These are phyloP conservation scores for Arachnomyces sp. DNA, from an alignment of 2,329 filamentous ascomycete genomes.

Conservation along the genomic window DNA sequence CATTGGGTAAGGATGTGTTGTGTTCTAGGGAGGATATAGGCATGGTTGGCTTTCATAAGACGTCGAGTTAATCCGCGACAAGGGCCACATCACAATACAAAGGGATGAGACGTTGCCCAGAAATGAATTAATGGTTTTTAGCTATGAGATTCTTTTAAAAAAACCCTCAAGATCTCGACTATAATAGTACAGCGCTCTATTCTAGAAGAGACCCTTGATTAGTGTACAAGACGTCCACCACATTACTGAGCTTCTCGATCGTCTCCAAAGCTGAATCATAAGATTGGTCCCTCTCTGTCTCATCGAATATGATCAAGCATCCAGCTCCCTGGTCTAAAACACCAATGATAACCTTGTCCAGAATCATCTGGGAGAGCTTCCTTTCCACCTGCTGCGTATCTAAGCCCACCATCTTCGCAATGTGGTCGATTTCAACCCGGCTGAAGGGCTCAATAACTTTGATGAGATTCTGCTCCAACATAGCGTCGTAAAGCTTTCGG, in stretches of 20 bases:
- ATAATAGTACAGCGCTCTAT: slow-evolving; percentile 38
- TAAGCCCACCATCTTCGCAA: slow-evolving; percentile 94
- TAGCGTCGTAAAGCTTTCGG: slow-evolving; percentile 89
- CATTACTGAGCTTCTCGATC: slow-evolving; percentile 92
- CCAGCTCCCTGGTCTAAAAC: slow-evolving; percentile 96
- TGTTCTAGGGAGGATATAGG: too few relatives aligned
- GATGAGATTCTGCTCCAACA: slow-evolving; percentile 98
- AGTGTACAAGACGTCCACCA: slow-evolving; percentile 94
- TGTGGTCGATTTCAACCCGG: slow-evolving; percentile 90
- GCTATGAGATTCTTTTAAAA: too few relatives aligned
- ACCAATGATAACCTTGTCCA: slow-evolving; percentile 97
- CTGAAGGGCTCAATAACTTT: slow-evolving; percentile 99
- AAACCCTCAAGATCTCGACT: too few relatives aligned
- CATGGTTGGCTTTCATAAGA: too few relatives aligned
- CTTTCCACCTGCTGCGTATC: slow-evolving; percentile 95
- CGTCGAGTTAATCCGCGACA: too few relatives aligned
- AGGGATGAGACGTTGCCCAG: too few relatives aligned
- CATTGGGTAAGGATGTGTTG: too few relatives aligned
- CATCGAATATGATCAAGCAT: slow-evolving; percentile 93
- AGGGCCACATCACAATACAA: too few relatives aligned
- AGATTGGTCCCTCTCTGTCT: slow-evolving; percentile 83
- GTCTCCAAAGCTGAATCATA: slow-evolving; percentile 92
- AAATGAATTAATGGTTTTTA: too few relatives aligned
- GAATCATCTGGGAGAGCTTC: slow-evolving; percentile 98
- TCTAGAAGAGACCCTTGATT: slow-evolving; percentile 95